Base-by-base conservation (phyloP, 2,329 filamentous ascomycete genomes). In the Colletotrichum sp. region DNA sequence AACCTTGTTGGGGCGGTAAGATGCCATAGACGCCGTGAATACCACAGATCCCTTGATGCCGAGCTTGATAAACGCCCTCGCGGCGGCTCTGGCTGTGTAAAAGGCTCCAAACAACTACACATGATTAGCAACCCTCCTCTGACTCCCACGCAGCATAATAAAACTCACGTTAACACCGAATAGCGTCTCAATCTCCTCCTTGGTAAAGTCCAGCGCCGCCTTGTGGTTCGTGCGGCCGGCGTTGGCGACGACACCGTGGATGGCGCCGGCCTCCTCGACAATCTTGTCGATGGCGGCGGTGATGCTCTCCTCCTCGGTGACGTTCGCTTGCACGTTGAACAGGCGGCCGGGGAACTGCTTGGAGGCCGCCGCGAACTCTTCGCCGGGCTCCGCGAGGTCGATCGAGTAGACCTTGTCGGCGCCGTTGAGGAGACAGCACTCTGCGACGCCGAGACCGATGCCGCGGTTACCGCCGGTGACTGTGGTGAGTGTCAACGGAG, bases 141-240 rank as follows among this genome's bases (percentile, higher is more conserved):
- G 21, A 1, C 2, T 13, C 1, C 6, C 9, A 1, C 13, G 2
- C 18, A 2, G 8, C 8, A n/a, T n/a, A n/a, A 13, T n/a, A 9
- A 2, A 8, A 56, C 75, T 28, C 58, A 78, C 76, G 66, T 78
- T 78, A 38, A 78, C 72, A 38, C 71, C 64, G n/a, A 78, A 78
- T 6, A 77, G 82, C 84, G 72, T 84, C 68, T 80, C 76, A 10
- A 80, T 68, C 70, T 81, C 77, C 4, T 77, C 79, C n/a, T 76
- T 72, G 24, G 72, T 77, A 61, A 81, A 90, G 28, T 90, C 87
- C 8, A 89, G 80, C 0, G 88, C 88, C 3, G 88, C 80, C 78
- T 89, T 89, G 77, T 90, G 88, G 78, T 89, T 88, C 15, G 88
- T 90, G 16, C 85, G 81, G 16, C 88, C 88, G 0, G 88, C 88